These are phyloP conservation scores for Rhodotorula sp. DNA, from an alignment of 1,284 basidiomycete species.

Conservation along the genomic window DNA sequence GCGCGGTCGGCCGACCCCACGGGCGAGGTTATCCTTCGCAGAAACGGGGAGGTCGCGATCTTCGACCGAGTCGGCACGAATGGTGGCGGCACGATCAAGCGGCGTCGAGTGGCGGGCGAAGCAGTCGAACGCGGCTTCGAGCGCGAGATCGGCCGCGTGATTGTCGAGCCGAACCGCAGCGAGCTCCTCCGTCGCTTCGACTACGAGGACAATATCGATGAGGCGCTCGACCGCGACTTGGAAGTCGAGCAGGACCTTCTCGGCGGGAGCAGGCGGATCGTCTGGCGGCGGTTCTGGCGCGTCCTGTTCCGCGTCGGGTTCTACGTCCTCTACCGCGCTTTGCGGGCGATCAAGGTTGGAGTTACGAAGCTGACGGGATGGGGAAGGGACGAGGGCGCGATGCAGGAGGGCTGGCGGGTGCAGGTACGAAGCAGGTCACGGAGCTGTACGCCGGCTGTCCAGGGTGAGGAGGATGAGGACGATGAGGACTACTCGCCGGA, in stretches of 20 bases:
- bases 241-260: conserved; percentile 1
- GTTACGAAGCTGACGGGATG: neutral
- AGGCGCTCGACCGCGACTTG: neutral
- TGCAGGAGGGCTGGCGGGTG: neutral
- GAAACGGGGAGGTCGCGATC: conserved; percentile 17
- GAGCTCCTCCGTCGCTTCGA: too few relatives aligned
- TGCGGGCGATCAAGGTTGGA: neutral
- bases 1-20: neutral
- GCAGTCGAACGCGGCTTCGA: neutral
- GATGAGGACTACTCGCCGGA: neutral
- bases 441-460: neutral
- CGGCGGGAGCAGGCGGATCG: conserved; percentile 1
- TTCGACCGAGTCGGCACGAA: conserved; percentile 4
- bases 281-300: neutral
- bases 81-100: neutral
- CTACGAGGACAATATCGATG: neutral
- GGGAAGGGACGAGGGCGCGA: conserved; percentile 5
- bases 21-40: conserved; percentile 3
- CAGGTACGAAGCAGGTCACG: neutral
- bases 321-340: neutral
- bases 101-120: neutral
- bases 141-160: conserved; percentile 16
- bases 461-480: neutral
- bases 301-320: neutral
- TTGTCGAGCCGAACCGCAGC: conserved; percentile 3